A percentile compares a stretch with the other conserved stretches of the same genome.
Evolutionary conservation across 2,329 filamentous ascomycete species (phyloP).

Genomic region (Mariannaea elegans): DNA sequence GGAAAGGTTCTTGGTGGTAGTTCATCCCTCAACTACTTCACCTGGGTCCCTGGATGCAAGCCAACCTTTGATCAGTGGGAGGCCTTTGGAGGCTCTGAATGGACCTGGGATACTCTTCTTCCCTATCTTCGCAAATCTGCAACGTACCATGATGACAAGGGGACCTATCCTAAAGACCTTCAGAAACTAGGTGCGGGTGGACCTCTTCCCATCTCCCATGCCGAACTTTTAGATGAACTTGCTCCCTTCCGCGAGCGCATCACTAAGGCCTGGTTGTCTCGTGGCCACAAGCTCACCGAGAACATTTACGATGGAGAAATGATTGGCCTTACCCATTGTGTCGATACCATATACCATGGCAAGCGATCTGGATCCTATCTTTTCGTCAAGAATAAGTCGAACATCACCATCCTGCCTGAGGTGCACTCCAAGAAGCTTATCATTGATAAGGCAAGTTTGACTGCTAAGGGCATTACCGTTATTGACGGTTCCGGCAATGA

Average conservation of each 20-base stretch:
- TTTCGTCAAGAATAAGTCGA: slow-evolving; percentile 60
- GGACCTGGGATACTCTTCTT: slow-evolving; percentile 59
- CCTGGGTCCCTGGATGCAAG: slow-evolving; percentile 67
- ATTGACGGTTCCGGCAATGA: slow-evolving; percentile 48
- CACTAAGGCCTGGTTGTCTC: slow-evolving; percentile 61
- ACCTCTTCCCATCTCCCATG: slow-evolving; percentile 62
- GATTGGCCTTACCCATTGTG: slow-evolving; percentile 61
- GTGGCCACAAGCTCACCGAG: slow-evolving; percentile 58
- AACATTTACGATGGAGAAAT: slow-evolving; percentile 66
- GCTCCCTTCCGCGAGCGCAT: slow-evolving; percentile 60
- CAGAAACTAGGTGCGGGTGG: slow-evolving; percentile 60
- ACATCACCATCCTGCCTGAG: slow-evolving; percentile 60
- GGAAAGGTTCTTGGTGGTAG: slow-evolving; percentile 69
- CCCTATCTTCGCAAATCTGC: slow-evolving; percentile 63
- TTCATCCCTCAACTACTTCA: slow-evolving; percentile 69
- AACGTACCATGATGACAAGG: slow-evolving; percentile 64
- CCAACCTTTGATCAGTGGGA: slow-evolving; percentile 73
- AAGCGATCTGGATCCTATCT: slow-evolving; percentile 60
- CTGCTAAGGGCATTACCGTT: slow-evolving; percentile 57
- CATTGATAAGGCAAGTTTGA: slow-evolving; percentile 54
- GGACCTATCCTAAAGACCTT: slow-evolving; percentile 54
- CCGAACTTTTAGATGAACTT: slow-evolving; percentile 62
- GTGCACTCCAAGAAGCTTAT: slow-evolving; percentile 62
- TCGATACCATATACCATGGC: slow-evolving; percentile 66
- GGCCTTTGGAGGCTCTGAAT: slow-evolving; percentile 74